phyloP scores from a whole-genome alignment of 1,284 basidiomycete genomes.

The Pseudozyma thailandica region DNA sequence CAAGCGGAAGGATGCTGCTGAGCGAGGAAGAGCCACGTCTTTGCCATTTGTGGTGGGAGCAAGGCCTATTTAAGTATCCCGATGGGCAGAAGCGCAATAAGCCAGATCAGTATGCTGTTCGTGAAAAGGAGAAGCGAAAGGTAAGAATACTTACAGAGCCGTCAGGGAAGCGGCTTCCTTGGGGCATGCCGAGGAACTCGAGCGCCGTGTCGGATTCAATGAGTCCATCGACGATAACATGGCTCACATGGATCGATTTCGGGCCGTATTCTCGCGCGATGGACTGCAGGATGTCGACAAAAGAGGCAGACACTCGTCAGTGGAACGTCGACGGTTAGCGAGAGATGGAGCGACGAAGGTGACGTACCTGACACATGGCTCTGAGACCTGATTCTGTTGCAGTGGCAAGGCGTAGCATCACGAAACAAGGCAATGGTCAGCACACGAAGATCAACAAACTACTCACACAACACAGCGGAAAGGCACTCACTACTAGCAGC shows the following conservation, averaged over 20 bases:
- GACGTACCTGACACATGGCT: slow-evolving; percentile 49
- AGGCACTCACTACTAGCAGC: slow-evolving; percentile 44
- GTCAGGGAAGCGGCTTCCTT: slow-evolving; percentile 44
- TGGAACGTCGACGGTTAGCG: background rate
- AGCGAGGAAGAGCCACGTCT: slow-evolving; percentile 59
- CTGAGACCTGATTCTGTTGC: slow-evolving; percentile 42
- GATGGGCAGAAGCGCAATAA: background rate
- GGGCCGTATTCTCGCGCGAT: slow-evolving; percentile 51
- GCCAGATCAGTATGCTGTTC: background rate
- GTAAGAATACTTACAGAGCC: slow-evolving; percentile 31
- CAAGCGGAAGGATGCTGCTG: slow-evolving; percentile 51
- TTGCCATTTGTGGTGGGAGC: slow-evolving; percentile 56
- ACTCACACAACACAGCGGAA: background rate
- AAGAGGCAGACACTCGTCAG: background rate
- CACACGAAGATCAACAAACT: too few species aligned
- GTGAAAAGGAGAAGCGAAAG: background rate
- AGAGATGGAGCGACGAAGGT: background rate
- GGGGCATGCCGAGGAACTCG: slow-evolving; percentile 44
- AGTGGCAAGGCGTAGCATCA: background rate
- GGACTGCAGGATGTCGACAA: slow-evolving; percentile 17
- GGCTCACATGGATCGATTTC: slow-evolving; percentile 51
- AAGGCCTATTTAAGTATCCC: slow-evolving; percentile 49
- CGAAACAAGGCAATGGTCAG: background rate
- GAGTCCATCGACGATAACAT: slow-evolving; percentile 57
- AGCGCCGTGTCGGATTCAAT: slow-evolving; percentile 54